These are phyloP conservation scores for Mentha longifolia DNA, from an alignment of 257 asterid genomes.

Conservation along the genomic window DNA sequence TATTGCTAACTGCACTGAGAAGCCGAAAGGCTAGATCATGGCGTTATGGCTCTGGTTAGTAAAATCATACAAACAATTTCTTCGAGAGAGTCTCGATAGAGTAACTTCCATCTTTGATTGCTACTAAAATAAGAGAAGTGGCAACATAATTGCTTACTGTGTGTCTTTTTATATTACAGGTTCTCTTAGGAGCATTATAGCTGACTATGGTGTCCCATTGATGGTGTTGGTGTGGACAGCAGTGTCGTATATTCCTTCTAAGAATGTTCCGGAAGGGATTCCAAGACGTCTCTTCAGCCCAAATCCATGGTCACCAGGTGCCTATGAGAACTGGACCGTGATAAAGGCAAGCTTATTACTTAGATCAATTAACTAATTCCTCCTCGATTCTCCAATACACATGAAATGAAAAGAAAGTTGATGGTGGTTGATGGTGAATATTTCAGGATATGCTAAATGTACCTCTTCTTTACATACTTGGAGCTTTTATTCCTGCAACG, in stretches of 20 bases:
- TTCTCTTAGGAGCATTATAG: slow-evolving; percentile 80
- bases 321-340: slow-evolving; percentile 90
- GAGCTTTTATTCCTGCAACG: slow-evolving; percentile 87
- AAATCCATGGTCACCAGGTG: slow-evolving; percentile 94
- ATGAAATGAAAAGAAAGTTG: slow-evolving; percentile 8
- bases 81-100: neutral
- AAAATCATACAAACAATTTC: slow-evolving; percentile 5
- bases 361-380: slow-evolving; percentile 1
- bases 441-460: slow-evolving; percentile 82
- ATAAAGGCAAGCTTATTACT: slow-evolving; percentile 59
- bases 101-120: neutral
- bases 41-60: slow-evolving; percentile 85
- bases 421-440: slow-evolving; percentile 27
- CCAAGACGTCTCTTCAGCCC: slow-evolving; percentile 96
- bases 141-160: neutral
- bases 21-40: slow-evolving; percentile 93
- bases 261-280: slow-evolving; percentile 79
- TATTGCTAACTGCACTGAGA: slow-evolving; percentile 68
- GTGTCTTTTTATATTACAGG: slow-evolving; percentile 52
- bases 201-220: slow-evolving; percentile 94
- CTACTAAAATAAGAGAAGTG: neutral
- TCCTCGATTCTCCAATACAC: neutral
- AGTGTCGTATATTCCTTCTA: slow-evolving; percentile 71
- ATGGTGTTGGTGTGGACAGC: slow-evolving; percentile 95
- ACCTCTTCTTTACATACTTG: slow-evolving; percentile 69